Evolutionary conservation across 73 alveolate species (phyloP), one percentile per base, ranked within the genome.

Genomic region (Uronychia binucleata): DNA sequence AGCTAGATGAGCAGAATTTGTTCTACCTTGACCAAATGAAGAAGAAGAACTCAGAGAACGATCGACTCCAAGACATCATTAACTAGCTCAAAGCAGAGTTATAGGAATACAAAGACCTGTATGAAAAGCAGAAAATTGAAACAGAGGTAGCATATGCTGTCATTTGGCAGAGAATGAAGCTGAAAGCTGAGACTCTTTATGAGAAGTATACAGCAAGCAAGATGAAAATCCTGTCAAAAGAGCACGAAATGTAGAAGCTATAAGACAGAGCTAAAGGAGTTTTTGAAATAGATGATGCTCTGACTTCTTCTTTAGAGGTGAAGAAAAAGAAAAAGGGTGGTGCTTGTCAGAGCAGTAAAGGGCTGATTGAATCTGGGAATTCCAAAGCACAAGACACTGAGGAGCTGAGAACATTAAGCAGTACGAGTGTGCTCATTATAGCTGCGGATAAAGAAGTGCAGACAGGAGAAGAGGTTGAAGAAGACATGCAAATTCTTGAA

Each of bases 21-120:
- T 59, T 60, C 58, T 82, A 82, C 75, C 57, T 74, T 34, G 82
- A 82, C 25, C 75, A 82, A 67, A 25, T 82, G 32, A 59, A 82
- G 30, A 26, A 76, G 27, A 82, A 82, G 31, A 82, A 82, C 31
- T 5, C 83, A 1, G 83, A 60, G 27, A 82, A 5, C 8, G 89
- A 82, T 13, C 14, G 26, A 67, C 78, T 67, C 32, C 5, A 67
- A 67, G 78, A 67, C 29, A 67, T 28, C 5, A 28, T 67, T 26
- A 28, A 67, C 30, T 1, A 67, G 26, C 78, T 67, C 78, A 25
- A 28, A 25, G 32, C 34, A 26, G 78, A 67, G 32, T 26, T 67
- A 13, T 30, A 67, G 26, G 78, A 67, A 13, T 26, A 28, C 29
- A 67, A 25, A 5, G 78, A 67, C 5, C 34, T 26, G 14, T 25